Conservation (phyloP, 1,284 basidiomycete species). For the Trametes pubescens region DNA sequence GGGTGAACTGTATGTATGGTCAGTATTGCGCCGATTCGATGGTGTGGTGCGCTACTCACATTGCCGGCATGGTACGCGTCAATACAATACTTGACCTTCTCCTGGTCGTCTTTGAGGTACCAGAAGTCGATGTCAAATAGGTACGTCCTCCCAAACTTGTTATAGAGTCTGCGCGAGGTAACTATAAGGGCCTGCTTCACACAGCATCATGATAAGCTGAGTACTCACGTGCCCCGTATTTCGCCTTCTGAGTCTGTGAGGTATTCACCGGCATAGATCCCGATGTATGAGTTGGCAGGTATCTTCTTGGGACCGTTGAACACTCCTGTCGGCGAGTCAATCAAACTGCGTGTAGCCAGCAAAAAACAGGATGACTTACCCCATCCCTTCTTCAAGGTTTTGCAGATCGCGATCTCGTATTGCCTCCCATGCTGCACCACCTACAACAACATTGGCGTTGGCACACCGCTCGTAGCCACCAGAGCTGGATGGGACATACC, state of each 20-base stretch:
- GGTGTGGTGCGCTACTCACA: conserved; percentile 54
- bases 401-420: conserved; percentile 65
- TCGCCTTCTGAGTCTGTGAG: conserved; percentile 75
- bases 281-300: conserved; percentile 75
- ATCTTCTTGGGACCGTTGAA: conserved; percentile 73
- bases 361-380: conserved; percentile 53
- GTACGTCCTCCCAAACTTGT: conserved; percentile 83
- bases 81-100: conserved; percentile 60
- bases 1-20: conserved; percentile 60
- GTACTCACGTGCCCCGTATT: conserved; percentile 67
- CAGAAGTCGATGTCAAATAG: conserved; percentile 85
- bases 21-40: not conserved
- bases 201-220: conserved; percentile 10
- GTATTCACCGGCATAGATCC: conserved; percentile 87
- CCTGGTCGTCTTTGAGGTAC: conserved; percentile 54
- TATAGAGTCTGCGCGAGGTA: conserved; percentile 65
- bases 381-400: conserved; percentile 84
- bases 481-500: conserved; percentile 52
- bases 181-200: not conserved
- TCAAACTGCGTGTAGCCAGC: not conserved
- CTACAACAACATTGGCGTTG: conserved; percentile 46
- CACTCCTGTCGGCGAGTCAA: conserved; percentile 56
- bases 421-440: conserved; percentile 85
- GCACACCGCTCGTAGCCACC: not conserved
- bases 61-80: conserved; percentile 91